Evolutionary conservation across 129 eudicot genomes (phyloP).

Genomic region (Saposhnikovia divaricata): DNA sequence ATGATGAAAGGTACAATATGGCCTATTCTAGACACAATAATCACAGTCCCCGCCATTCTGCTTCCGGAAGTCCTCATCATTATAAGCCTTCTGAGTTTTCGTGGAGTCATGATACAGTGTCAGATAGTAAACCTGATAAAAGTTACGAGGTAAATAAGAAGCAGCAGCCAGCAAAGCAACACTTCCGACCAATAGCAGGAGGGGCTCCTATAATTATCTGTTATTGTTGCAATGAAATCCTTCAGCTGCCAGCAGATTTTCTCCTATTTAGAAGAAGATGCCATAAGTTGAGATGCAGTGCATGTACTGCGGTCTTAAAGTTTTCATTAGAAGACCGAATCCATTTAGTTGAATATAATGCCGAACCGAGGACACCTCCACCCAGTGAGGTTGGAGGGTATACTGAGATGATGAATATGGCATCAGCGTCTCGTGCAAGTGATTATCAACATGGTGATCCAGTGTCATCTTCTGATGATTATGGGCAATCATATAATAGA

Average conservation of each 20-base stretch:
- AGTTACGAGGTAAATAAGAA: conserved; percentile 24
- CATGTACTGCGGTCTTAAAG: conserved; percentile 51
- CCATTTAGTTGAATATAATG: conserved; percentile 36
- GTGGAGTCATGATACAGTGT: conserved; percentile 18
- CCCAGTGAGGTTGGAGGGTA: conserved; percentile 62
- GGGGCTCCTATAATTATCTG: conserved; percentile 71
- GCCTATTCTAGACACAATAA: conserved; percentile 15
- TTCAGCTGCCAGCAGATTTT: conserved; percentile 77
- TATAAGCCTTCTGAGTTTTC: conserved; percentile 29
- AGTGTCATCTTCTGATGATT: conserved; percentile 53
- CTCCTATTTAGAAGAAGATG: conserved; percentile 46
- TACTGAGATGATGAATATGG: conserved; percentile 14
- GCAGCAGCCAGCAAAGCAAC: conserved; percentile 35
- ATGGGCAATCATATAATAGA: conserved; percentile 34
- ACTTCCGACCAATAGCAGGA: conserved; percentile 61
- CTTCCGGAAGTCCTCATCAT: conserved; percentile 31
- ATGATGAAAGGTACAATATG: conserved; percentile 20
- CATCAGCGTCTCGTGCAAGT: conserved; percentile 8
- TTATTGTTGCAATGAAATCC: conserved; percentile 44
- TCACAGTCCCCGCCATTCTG: conserved; percentile 28
- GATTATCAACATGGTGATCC: conserved; percentile 23
- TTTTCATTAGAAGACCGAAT: conserved; percentile 40
- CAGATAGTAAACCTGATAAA: conserved; percentile 25
- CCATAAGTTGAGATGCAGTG: conserved; percentile 59
- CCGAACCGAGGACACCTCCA: conserved; percentile 48